These are phyloP conservation scores for Haplosporangium gracile DNA, from an alignment of 192 early-diverging fungal genomes.

Conservation along the genomic window DNA sequence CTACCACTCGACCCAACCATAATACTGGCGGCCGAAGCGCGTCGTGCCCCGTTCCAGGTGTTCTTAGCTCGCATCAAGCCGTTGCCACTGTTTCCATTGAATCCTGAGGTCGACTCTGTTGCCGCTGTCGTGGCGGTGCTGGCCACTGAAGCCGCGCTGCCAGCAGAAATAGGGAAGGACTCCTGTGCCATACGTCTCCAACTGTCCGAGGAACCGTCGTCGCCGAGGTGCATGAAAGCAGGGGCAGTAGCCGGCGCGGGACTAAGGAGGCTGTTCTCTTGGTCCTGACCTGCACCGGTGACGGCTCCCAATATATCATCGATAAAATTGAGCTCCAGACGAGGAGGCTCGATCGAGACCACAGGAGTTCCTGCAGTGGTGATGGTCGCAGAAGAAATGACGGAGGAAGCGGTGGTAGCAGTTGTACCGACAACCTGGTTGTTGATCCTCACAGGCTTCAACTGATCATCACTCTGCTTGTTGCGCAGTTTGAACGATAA, in stretches of 20 bases:
- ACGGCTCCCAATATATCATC: conserved; percentile 4
- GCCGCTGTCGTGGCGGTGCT: background rate
- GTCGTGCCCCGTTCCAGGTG: conserved; percentile 18
- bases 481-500: conserved; percentile 38
- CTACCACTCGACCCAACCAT: conserved; percentile 8
- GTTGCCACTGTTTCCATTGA: background rate
- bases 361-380: background rate
- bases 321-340: conserved; percentile 41
- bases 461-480: conserved; percentile 44
- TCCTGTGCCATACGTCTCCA: conserved; percentile 27
- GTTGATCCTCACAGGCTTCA: conserved; percentile 26
- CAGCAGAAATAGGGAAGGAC: conserved; percentile 17
- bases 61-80: background rate
- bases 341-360: conserved; percentile 46
- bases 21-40: conserved; percentile 20
- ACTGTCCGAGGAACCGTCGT: conserved; percentile 3
- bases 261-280: conserved; percentile 1
- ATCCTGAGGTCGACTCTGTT: background rate
- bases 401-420: background rate
- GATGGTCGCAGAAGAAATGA: background rate
- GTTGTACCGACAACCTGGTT: background rate
- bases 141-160: background rate
- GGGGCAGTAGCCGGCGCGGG: conserved; percentile 26
- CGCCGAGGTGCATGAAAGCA: conserved; percentile 13
- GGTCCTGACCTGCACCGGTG: background rate